Base-by-base conservation (phyloP, 257 asterid genomes). In the Ocimum tenuiflorum region DNA sequence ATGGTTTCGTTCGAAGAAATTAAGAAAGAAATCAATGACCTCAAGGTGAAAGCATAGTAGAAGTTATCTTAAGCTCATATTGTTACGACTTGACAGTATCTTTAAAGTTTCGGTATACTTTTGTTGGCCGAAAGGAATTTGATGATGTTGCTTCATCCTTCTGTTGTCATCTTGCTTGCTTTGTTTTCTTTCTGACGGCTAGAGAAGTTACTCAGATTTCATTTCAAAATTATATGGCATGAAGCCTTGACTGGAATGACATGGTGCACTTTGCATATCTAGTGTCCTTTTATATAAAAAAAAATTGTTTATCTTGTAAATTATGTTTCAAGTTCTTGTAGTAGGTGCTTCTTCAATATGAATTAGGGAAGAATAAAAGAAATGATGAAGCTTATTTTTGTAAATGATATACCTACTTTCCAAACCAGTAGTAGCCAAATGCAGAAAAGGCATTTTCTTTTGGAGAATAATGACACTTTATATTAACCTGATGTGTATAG, bases 1-100 rank as follows among this genome's bases (percentile, higher is more conserved):
- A 77, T 78, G 65, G 63, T 94, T 78, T 90, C 88, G 46, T 94
- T 94, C 71, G 78, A 49, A 61, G 95, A 90, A 77, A 81, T 94
- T 54, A 78, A 75, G 59, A 52, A 66, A 69, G 95, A 90, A 64
- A 67, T 87, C 61, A 72, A 60, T 31, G 81, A 74, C 62, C 95
- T 94, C 73, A 90, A 90, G 97, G 98, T 92, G 69, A 64, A 58
- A 49, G 51, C 68, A 10, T 17, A 24, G 49, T 54, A 59, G 13
- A 53, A n/a, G 42, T 46, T 31, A 9, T 58, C 71, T 45, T 60
- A 65, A 29, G 36, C 50, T 38, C 57, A 69, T 52, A 6, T 23
- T 49, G 41, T 48, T 8, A 15, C 49, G 36, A 36, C 27, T 41
- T 24, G 63, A 59, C 4, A 47, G 29, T 6, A 9, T 31, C 60